Percentiles rank a stretch among this genome's conserved stretches.
These are phyloP conservation scores for Aphanocladium album DNA, from an alignment of 2,329 filamentous ascomycete species.

Conservation along the genomic window DNA sequence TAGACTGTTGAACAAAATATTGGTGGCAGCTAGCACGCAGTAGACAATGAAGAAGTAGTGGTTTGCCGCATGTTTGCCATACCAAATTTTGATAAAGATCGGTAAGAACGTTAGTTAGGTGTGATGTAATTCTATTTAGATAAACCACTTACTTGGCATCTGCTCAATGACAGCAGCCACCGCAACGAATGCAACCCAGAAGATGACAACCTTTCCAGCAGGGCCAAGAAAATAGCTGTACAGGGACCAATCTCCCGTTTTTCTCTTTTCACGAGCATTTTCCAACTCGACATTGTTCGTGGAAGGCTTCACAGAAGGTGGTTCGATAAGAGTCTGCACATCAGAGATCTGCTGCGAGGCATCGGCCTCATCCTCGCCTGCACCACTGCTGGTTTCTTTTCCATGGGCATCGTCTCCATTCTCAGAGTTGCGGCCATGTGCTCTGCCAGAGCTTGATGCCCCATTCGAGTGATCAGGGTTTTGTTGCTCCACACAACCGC, in stretches of 20 bases:
- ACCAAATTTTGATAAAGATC: slow-evolving; percentile 10
- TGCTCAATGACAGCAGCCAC: neutral
- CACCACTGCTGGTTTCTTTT: too few species aligned
- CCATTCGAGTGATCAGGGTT: neutral
- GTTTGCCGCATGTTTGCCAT: neutral
- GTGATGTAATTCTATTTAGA: neutral
- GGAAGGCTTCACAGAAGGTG: neutral
- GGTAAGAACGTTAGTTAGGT: neutral
- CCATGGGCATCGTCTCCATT: neutral
- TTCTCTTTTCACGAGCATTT: neutral
- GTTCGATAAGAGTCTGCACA: neutral
- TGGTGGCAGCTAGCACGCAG: neutral
- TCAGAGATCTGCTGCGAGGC: neutral
- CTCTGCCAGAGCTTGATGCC: neutral
- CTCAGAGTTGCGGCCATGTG: neutral
- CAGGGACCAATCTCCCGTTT: neutral
- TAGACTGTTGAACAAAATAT: neutral
- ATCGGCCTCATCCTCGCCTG: neutral
- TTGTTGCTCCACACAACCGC: neutral
- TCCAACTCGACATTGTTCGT: neutral
- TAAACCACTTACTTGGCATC: neutral
- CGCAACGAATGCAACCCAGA: neutral
- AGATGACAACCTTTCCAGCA: neutral
- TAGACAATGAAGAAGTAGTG: slow-evolving; percentile 1
- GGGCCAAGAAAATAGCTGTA: slow-evolving; percentile 2